Percentiles rank a stretch among this genome's conserved stretches.
phyloP scores from a whole-genome alignment of 2,329 filamentous ascomycete species.

The Didymella pinodella region DNA sequence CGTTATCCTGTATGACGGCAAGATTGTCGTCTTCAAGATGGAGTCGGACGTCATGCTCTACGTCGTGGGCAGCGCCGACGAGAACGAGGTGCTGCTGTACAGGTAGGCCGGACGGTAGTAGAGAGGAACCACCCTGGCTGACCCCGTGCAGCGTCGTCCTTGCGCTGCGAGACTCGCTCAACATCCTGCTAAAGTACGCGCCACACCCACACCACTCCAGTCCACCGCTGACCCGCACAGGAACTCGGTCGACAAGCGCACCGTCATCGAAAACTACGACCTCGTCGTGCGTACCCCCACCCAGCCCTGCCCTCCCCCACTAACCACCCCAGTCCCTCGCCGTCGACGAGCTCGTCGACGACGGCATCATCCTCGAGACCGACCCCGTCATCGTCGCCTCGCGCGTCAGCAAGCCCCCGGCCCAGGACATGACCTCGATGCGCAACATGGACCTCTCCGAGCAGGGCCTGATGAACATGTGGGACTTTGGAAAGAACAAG shows the following conservation, averaged over 20 bases:
- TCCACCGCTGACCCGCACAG: constrained; percentile 56
- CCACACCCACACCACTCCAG: background rate
- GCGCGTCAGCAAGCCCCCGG: constrained; percentile 88
- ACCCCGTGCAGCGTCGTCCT: constrained; percentile 73
- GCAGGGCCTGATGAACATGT: constrained; percentile 91
- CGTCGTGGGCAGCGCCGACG: constrained; percentile 84
- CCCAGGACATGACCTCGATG: constrained; percentile 85
- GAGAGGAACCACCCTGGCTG: constrained; percentile 9
- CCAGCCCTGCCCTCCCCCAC: constrained; percentile 49
- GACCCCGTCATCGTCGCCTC: constrained; percentile 94
- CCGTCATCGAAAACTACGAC: constrained; percentile 98
- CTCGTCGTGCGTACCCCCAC: constrained; percentile 64
- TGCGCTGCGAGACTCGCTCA: constrained; percentile 87
- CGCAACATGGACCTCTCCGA: constrained; percentile 95
- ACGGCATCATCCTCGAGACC: constrained; percentile 93
- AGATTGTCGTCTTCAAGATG: constrained; percentile 96
- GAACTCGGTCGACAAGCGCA: constrained; percentile 96
- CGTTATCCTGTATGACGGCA: constrained; percentile 97
- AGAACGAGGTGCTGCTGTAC: constrained; percentile 97
- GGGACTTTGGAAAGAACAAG: constrained; percentile 92
- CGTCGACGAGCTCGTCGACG: constrained; percentile 76
- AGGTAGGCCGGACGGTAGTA: constrained; percentile 52
- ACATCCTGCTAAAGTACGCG: constrained; percentile 89
- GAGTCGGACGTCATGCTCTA: constrained; percentile 98
- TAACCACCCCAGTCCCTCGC: constrained; percentile 87